Evolutionary conservation across 345 rosid species (phyloP), one percentile per base, ranked within the genome.

Genomic region (Hypericum androsaemum): DNA sequence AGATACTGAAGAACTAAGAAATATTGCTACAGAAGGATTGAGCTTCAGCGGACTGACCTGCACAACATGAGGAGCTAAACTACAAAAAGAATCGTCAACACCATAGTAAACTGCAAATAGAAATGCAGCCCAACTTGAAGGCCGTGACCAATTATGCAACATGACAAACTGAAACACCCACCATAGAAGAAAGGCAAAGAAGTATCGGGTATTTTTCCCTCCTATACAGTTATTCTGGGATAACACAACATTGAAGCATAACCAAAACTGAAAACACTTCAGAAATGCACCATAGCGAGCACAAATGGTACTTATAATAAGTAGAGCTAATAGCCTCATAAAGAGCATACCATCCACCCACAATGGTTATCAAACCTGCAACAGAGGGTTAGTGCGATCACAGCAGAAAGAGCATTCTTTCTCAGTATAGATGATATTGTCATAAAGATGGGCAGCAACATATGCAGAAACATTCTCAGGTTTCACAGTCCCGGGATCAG

Each of bases 281-380:
- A 37, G 7, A 15, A 35, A 10, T 35, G 10, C 6, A 14, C 7
- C 8, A 35, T 10, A 50, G 2, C 13, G 7, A 35, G 12, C 36
- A 11, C 42, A 40, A 36, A 12, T 8, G 49, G 28, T 8, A 13
- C 39, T n/a, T n/a, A n/a, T n/a, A 48, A 64, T 43, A 59, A 37
- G 1, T 17, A 5, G n/a, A 53, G 22, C 8, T 7, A 40, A 39
- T 38, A 12, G 12, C n/a, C 10, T 14, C 8, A 22, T 50, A 53
- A 38, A 53, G 63, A 12, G 50, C 80, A 0, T 58, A 89, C 97
- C 97, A 86, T 89, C 97, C 97, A 89, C 46, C 97, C 94, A 66
- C 95, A 89, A 54, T 89, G 97, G 75, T 89, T 95, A 52, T 89
- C 97, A 71, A 89, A 89, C 37, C 97, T 85, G 95, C 97, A 36